Base-by-base conservation (phyloP, 768 basidiomycete species). In the Tulasnella sp. region DNA sequence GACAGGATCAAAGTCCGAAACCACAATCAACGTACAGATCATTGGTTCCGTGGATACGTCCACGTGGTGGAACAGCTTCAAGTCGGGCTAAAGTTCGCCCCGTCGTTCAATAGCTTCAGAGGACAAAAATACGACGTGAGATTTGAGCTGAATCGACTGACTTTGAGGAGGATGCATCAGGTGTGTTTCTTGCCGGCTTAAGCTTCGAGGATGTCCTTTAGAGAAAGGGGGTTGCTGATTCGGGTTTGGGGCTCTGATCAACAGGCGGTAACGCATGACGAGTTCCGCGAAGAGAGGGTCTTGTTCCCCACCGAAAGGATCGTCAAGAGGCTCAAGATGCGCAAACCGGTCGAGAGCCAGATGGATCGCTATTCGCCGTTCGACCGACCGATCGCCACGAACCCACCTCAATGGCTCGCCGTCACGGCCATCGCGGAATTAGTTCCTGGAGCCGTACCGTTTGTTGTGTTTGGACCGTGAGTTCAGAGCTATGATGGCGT, bases 401-500 rank as follows among this genome's bases (percentile, higher is more conserved):
- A 91, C 80, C 80, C 83, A 1, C 85, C 86, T 72, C 90, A 91
- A 82, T 80, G 87, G 76, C 85, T 87, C 70, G 87, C 90, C 0
- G 86, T 90, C 9, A 82, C 83, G 18, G 85, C 88, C 0, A 90
- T 91, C 46, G 40, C 87, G 35, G 82, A 84, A 18, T 85, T 86
- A 78, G 85, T 83, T 0, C 83, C 84, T 23, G 89, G 90, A 10
- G 86, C 86, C 18, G 85, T 85, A 0, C 89, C 90, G 0, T 91
- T 90, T 79, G 84, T 90, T 10, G 82, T 91, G 5, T 91, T 90
- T 82, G 91, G 91, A 44, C 91, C 91, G 90, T 90, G 82, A 80
- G 90, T 87, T 18, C 18, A 32, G 44, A 51, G 26, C 67, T 18
- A 13, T 79, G 35, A 5, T 32, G 16, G 6, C 13, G 5, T 1